phyloP scores from a whole-genome alignment of 2,329 filamentous ascomycete genomes.

The Monilinia fructigena region DNA sequence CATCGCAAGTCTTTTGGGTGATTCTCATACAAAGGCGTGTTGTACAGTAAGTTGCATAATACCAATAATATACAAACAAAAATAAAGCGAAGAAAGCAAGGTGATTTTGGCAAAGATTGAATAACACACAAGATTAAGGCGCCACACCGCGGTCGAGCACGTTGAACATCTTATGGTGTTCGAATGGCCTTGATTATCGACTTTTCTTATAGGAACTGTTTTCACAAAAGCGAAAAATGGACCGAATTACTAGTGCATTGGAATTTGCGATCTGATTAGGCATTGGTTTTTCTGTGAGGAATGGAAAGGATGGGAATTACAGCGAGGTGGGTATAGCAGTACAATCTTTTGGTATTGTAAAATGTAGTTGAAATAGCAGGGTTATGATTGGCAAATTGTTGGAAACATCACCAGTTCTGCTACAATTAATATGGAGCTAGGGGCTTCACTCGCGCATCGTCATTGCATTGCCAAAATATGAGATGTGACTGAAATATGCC shows the following conservation, averaged over 20 bases:
- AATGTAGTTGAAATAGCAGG: too few species aligned
- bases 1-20: neutral
- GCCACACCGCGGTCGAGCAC: neutral
- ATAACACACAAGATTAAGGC: neutral
- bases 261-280: neutral
- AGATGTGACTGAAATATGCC: neutral
- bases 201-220: neutral
- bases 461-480: neutral
- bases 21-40: neutral
- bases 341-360: too few species aligned
- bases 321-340: neutral
- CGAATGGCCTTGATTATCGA: neutral
- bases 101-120: neutral
- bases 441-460: neutral
- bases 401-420: neutral
- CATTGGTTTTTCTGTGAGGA: neutral
- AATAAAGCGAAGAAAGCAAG: neutral
- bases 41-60: neutral
- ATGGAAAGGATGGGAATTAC: neutral
- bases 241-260: neutral
- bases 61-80: neutral
- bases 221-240: neutral
- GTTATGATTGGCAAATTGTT: neutral
- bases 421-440: neutral
- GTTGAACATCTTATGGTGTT: neutral